Conservation (phyloP, 1,139 yeast genomes). For the Candida labiduridarum region DNA sequence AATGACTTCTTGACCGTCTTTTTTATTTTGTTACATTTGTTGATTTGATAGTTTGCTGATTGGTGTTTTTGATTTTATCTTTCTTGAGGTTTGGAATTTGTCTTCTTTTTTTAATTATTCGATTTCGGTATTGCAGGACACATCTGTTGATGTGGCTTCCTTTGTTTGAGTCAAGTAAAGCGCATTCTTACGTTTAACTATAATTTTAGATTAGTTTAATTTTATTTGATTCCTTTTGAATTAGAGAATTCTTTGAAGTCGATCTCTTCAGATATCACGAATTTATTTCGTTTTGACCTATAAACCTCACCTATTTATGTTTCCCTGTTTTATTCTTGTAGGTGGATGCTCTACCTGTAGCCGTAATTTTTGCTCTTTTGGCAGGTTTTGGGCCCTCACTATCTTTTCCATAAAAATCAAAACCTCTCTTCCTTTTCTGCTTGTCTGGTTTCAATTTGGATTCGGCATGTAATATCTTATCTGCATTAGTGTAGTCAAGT, state of each 20-base stretch:
- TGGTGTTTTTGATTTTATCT: neutral
- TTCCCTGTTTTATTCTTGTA: slow-evolving; percentile 32
- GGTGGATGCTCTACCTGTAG: slow-evolving; percentile 52
- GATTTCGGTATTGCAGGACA: neutral
- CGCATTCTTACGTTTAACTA: no score
- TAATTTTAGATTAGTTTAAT: no score
- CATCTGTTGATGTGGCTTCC: no score
- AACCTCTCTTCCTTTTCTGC: slow-evolving; percentile 47
- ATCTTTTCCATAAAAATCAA: slow-evolving; percentile 60
- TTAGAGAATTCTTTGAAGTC: no score
- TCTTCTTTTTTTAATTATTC: neutral
- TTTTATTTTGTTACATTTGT: no score
- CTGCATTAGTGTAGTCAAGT: no score
- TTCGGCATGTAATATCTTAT: no score
- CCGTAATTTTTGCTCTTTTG: slow-evolving; percentile 43
- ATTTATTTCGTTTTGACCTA: no score
- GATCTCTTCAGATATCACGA: no score
- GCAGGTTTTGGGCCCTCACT: slow-evolving; percentile 54
- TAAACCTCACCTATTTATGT: slow-evolving; percentile 4
- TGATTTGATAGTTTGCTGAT: neutral
- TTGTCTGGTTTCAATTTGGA: slow-evolving; percentile 23
- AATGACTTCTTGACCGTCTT: no score
- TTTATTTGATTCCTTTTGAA: no score
- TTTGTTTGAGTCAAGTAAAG: no score
- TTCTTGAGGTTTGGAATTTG: neutral